A percentile compares a stretch with the other conserved stretches of the same genome.
phyloP scores from a whole-genome alignment of 805 yeast genomes.

The Yarrowia osloensis region DNA sequence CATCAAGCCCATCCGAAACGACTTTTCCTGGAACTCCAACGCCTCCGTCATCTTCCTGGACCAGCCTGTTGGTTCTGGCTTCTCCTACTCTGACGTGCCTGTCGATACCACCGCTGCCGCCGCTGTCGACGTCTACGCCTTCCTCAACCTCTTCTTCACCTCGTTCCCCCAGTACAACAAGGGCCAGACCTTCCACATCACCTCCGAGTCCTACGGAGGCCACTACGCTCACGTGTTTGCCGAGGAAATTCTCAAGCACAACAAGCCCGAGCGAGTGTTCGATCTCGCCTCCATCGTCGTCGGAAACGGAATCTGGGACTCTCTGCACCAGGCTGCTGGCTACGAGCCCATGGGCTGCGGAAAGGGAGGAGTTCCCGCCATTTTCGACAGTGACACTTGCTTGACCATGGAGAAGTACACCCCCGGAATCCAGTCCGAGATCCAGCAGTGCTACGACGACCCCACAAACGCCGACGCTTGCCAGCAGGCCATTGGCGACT shows the following conservation, averaged over 20 bases:
- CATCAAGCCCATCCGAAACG: conserved; percentile 63
- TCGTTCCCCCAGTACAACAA: conserved; percentile 50
- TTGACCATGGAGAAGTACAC: background rate
- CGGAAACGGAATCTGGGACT: conserved; percentile 85
- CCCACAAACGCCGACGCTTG: conserved; percentile 73
- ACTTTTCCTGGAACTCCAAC: conserved; percentile 74
- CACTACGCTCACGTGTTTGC: conserved; percentile 83
- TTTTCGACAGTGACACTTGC: conserved; percentile 49
- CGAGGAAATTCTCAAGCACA: conserved; percentile 63
- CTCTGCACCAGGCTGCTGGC: conserved; percentile 69
- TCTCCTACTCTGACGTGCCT: conserved; percentile 54
- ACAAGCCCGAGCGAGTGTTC: conserved; percentile 50
- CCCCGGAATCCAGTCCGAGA: too few relatives aligned
- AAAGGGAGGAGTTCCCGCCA: conserved; percentile 72
- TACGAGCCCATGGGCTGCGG: conserved; percentile 94
- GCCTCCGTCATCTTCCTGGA: conserved; percentile 80
- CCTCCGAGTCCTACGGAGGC: conserved; percentile 85
- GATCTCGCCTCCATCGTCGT: conserved; percentile 77
- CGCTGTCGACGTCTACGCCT: conserved; percentile 72
- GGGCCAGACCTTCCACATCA: conserved; percentile 60
- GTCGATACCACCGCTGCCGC: conserved; percentile 64
- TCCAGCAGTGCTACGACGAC: conserved; percentile 66
- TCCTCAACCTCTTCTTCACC: conserved; percentile 70
- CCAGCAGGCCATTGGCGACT: conserved; percentile 81
- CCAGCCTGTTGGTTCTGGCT: conserved; percentile 82